Evolutionary conservation across 805 yeast species (phyloP).

Genomic region (Candida multigemmis): DNA sequence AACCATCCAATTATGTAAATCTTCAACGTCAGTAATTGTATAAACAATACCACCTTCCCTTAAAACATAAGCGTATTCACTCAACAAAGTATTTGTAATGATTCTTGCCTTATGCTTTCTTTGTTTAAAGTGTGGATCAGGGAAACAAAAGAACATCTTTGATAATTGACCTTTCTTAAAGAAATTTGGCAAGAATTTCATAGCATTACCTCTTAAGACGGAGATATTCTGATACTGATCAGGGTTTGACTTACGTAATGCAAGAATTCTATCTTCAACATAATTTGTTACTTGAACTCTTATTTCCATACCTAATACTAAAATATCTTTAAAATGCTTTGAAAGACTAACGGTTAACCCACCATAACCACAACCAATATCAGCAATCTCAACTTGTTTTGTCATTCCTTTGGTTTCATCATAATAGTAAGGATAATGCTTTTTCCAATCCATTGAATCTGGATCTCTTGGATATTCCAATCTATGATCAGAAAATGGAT

Average conservation of each 20-base stretch:
- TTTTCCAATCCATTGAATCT: conserved; percentile 78
- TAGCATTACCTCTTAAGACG: conserved; percentile 90
- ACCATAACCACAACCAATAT: conserved; percentile 97
- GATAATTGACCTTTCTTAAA: conserved; percentile 73
- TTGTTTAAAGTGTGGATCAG: conserved; percentile 98
- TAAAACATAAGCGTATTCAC: conserved; percentile 88
- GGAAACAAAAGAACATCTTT: conserved; percentile 96
- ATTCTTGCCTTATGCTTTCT: conserved; percentile 97
- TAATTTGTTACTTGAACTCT: conserved; percentile 96
- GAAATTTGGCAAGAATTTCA: conserved; percentile 95
- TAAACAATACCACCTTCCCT: conserved; percentile 82
- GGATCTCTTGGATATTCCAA: conserved; percentile 84
- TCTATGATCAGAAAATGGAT: conserved; percentile 93
- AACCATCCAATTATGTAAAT: conserved; percentile 94
- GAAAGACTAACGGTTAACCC: conserved; percentile 79
- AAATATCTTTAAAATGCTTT: conserved; percentile 60
- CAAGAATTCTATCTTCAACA: conserved; percentile 91
- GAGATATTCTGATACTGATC: conserved; percentile 71
- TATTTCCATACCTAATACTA: conserved; percentile 93
- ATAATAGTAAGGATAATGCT: conserved; percentile 56
- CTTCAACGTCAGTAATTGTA: conserved; percentile 93
- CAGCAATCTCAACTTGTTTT: conserved; percentile 75
- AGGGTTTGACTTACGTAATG: conserved; percentile 47
- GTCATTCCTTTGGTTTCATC: conserved; percentile 34
- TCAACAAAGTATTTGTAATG: conserved; percentile 76